phyloP scores from a whole-genome alignment of 1,284 basidiomycete genomes.

The Takashimella koratensis region DNA sequence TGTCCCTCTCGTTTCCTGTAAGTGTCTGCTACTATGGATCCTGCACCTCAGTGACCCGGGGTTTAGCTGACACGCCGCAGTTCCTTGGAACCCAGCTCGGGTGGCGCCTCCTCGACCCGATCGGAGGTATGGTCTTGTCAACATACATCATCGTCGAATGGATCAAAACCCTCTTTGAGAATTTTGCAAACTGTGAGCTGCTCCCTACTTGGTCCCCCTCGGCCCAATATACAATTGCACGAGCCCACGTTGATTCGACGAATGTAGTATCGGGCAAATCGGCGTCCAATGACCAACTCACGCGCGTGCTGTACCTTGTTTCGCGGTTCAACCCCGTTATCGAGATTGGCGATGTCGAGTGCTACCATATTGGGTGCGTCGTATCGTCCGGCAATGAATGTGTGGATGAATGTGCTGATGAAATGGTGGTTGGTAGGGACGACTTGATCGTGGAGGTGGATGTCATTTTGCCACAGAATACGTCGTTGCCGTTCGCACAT shows the following conservation, averaged over 20 bases:
- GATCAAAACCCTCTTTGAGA: constrained; percentile 50
- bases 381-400: background rate
- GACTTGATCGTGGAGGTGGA: constrained; percentile 52
- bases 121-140: constrained; percentile 52
- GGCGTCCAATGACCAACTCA: constrained; percentile 39
- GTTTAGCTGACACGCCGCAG: constrained; percentile 22
- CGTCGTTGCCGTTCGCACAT: constrained; percentile 50
- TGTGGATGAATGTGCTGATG: background rate
- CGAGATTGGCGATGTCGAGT: constrained; percentile 46
- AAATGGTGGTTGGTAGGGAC: constrained; percentile 27
- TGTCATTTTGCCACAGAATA: constrained; percentile 50
- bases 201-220: too few species aligned
- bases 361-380: constrained; percentile 49
- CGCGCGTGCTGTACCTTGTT: constrained; percentile 52
- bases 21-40: constrained; percentile 2
- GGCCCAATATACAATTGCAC: too few species aligned
- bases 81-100: constrained; percentile 40
- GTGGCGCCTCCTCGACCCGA: constrained; percentile 49
- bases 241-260: too few species aligned
- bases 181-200: constrained; percentile 50
- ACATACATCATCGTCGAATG: constrained; percentile 51
- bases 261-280: constrained; percentile 41
- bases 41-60: too few species aligned
- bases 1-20: constrained; percentile 56
- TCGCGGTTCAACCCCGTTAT: constrained; percentile 49